Evolutionary conservation across 1,284 basidiomycete species (phyloP).

Genomic region (Sporisorium exsertum): DNA sequence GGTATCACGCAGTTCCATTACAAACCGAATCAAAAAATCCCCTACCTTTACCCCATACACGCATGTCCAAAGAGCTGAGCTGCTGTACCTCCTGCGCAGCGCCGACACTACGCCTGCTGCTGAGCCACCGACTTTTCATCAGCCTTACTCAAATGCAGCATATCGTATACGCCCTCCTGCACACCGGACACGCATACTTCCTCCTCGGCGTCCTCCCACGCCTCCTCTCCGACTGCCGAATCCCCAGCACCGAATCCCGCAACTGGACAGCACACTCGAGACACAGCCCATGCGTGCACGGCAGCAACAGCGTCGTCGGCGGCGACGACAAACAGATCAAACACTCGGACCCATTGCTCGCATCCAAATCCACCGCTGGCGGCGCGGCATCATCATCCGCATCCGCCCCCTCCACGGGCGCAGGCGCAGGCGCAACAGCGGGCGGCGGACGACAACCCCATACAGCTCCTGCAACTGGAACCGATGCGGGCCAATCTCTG

Average conservation of each 20-base stretch:
- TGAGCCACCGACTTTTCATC: slow-evolving; percentile 61
- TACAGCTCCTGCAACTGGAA: slow-evolving; percentile 68
- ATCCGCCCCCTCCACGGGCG: slow-evolving; percentile 23
- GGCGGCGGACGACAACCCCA: slow-evolving; percentile 58
- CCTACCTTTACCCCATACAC: background rate
- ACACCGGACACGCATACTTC: slow-evolving; percentile 67
- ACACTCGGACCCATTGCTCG: slow-evolving; percentile 58
- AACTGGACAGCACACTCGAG: slow-evolving; percentile 66
- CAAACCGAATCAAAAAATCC: background rate
- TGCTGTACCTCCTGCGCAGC: too few relatives aligned
- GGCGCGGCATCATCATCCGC: slow-evolving; percentile 27
- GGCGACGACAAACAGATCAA: slow-evolving; percentile 64
- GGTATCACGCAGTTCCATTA: background rate
- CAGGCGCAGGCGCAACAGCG: slow-evolving; percentile 32
- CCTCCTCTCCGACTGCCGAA: slow-evolving; percentile 54
- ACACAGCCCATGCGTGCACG: slow-evolving; percentile 68
- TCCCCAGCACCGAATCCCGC: slow-evolving; percentile 62
- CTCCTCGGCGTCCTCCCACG: slow-evolving; percentile 60
- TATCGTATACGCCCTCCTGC: slow-evolving; percentile 59
- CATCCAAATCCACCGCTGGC: slow-evolving; percentile 38
- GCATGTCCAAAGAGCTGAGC: background rate
- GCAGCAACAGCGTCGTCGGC: slow-evolving; percentile 64
- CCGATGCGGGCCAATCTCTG: slow-evolving; percentile 62
- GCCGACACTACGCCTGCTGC: background rate
- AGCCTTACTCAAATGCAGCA: slow-evolving; percentile 58